A percentile compares a stretch with the other conserved stretches of the same genome.
Conservation (phyloP, 176 grass and related monocot genomes). For the Bonia amplexicaulis region DNA sequence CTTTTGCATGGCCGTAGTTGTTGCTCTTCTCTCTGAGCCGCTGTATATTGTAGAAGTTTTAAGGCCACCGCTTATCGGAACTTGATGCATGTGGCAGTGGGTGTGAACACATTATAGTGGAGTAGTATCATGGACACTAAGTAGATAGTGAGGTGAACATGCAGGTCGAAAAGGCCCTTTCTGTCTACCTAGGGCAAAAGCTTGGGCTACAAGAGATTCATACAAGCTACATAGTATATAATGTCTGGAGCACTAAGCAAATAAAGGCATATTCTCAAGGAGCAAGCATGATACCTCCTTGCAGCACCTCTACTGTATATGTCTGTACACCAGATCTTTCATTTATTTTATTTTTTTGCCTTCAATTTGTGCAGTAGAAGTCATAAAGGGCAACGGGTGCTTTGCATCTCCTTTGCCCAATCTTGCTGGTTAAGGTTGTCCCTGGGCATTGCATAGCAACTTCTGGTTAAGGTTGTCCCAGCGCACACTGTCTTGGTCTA, state of each 20-base stretch:
- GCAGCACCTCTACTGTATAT: background rate
- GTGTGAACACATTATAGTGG: background rate
- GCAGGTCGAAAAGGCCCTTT: background rate
- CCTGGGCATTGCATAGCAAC: background rate
- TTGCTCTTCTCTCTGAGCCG: too few species aligned
- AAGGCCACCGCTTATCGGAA: too few species aligned
- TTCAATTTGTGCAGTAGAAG: background rate
- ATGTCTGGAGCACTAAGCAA: background rate
- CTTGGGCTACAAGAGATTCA: background rate
- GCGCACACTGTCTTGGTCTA: too few species aligned
- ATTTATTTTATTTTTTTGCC: background rate
- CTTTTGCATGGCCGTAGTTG: too few species aligned
- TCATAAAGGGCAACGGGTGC: background rate
- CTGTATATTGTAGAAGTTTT: too few species aligned
- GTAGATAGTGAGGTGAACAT: background rate
- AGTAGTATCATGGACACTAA: background rate
- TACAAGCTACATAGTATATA: background rate
- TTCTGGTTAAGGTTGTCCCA: too few species aligned
- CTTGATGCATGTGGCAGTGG: background rate
- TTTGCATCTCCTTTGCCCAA: conserved; percentile 18
- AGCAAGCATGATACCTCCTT: conserved; percentile 25
- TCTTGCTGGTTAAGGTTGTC: conserved; percentile 1
- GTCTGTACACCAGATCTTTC: background rate
- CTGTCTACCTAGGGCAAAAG: background rate
- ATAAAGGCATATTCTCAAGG: conserved; percentile 30